Evolutionary conservation across 345 rosid genomes (phyloP).

Genomic region (Rhodomyrtus tomentosa): DNA sequence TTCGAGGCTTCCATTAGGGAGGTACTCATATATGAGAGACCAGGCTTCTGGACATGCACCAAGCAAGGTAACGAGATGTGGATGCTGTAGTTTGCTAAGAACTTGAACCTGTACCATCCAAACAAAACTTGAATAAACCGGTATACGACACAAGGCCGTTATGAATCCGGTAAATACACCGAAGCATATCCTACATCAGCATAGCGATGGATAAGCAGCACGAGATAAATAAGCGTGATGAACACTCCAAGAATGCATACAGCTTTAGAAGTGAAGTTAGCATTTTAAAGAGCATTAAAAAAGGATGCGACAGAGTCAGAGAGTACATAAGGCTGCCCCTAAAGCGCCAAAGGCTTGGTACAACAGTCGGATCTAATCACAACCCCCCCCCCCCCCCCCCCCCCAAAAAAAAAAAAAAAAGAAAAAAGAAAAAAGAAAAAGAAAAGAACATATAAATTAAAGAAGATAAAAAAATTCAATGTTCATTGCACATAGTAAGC

Average conservation of each 20-base stretch:
- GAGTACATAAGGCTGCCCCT: not conserved
- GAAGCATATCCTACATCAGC: not conserved
- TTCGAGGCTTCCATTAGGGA: slow-evolving; percentile 62
- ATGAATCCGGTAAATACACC: not conserved
- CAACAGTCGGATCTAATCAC: not conserved
- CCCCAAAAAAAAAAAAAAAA: no score
- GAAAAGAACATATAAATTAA: no score
- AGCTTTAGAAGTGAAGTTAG: not conserved
- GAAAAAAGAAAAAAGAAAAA: no score
- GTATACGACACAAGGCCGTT: not conserved
- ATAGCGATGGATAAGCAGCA: not conserved
- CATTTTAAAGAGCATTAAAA: not conserved
- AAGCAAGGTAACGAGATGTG: slow-evolving; percentile 57
- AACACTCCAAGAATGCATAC: not conserved
- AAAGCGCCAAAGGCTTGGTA: not conserved
- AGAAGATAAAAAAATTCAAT: not conserved
- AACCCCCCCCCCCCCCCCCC: not conserved
- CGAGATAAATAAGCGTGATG: not conserved
- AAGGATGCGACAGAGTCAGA: not conserved
- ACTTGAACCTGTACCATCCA: slow-evolving; percentile 35
- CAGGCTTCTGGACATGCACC: slow-evolving; percentile 67
- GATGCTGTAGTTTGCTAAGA: slow-evolving; percentile 62
- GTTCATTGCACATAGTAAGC: not conserved
- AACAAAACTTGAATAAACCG: not conserved
- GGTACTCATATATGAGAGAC: slow-evolving; percentile 53